phyloP scores from a whole-genome alignment of 2,329 filamentous ascomycete genomes.

The Ceratocystis lukuohia region DNA sequence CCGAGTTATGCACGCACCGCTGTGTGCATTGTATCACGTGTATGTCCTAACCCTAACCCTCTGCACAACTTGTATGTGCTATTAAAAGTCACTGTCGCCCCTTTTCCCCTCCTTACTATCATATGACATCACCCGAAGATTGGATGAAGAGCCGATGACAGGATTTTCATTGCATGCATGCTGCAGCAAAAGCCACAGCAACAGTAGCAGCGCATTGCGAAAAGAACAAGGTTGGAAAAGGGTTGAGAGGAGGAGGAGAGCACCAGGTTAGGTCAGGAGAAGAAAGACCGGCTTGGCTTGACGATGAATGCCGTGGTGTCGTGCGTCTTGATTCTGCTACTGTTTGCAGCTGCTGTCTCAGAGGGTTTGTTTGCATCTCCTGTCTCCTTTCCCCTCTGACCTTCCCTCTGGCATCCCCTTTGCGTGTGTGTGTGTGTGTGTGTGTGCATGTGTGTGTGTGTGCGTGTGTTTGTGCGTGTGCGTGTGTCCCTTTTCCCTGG shows the following conservation, averaged over 20 bases:
- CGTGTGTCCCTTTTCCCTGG: no score
- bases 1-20: no score
- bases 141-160: neutral
- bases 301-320: neutral
- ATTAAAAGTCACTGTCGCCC: neutral
- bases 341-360: no score
- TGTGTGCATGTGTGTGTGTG: no score
- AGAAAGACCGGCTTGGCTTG: neutral
- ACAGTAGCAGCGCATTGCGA: neutral
- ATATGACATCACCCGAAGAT: conserved; percentile 3
- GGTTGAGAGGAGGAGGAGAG: neutral
- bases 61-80: neutral
- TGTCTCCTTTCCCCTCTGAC: no score
- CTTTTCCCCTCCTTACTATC: neutral
- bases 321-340: no score
- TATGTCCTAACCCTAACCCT: neutral
- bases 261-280: neutral
- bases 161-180: conserved; percentile 4
- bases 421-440: no score
- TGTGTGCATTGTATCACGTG: no score
- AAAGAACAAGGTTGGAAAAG: neutral
- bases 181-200: neutral
- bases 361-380: no score
- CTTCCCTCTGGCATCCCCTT: no score
- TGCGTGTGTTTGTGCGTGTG: no score